Percentiles rank a stretch among this genome's conserved stretches.
Evolutionary conservation across 2,329 filamentous ascomycete genomes (phyloP).

Genomic region (Ceratocystis smalleyi): DNA sequence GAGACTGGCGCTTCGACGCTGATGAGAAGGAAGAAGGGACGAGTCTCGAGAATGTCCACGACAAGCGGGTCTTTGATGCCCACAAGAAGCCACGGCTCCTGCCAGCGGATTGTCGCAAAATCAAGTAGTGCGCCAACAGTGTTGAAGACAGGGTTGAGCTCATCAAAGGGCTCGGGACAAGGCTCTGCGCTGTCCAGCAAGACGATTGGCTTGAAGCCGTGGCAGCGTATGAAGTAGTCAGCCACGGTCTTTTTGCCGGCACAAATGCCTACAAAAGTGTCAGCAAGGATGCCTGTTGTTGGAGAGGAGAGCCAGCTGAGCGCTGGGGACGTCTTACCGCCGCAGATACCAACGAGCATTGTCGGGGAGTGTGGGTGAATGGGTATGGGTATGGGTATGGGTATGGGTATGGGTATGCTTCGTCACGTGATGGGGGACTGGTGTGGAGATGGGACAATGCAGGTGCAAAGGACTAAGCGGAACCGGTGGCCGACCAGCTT

Average conservation of each 20-base stretch:
- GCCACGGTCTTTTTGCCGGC: constrained; percentile 84
- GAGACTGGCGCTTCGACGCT: constrained; percentile 81
- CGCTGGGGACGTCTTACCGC: constrained; percentile 34
- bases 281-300: not conserved
- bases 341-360: constrained; percentile 67
- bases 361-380: constrained; percentile 16
- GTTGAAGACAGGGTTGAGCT: constrained; percentile 32
- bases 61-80: constrained; percentile 59
- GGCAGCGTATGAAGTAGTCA: constrained; percentile 68
- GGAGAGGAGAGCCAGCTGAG: constrained; percentile 10
- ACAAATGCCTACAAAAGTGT: constrained; percentile 54
- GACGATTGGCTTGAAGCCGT: constrained; percentile 62
- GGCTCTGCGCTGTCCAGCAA: constrained; percentile 27
- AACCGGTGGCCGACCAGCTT: too few species aligned
- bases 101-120: constrained; percentile 75
- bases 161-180: constrained; percentile 44
- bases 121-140: constrained; percentile 57
- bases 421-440: constrained; percentile 25
- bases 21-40: constrained; percentile 86
- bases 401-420: not conserved
- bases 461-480: too few species aligned
- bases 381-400: not conserved
- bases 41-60: constrained; percentile 58
- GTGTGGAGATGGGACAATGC: too few species aligned
- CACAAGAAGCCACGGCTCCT: constrained; percentile 68